Conservation (phyloP, 2,329 filamentous ascomycete genomes). For the Fusarium sp. region DNA sequence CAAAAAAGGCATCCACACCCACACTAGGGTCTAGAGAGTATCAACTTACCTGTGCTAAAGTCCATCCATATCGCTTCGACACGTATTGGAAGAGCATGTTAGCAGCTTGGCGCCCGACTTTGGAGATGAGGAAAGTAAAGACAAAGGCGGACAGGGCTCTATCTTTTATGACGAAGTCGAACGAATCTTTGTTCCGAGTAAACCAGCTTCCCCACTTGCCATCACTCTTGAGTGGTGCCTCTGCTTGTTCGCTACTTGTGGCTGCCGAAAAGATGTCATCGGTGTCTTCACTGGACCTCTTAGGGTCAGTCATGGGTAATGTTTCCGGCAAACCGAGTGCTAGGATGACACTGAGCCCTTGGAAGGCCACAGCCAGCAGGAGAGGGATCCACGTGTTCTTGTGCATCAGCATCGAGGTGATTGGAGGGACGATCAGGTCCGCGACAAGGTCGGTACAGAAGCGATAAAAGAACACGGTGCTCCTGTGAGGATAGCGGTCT, state of each 20-base stretch:
- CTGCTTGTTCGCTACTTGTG: not conserved
- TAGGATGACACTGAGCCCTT: not conserved
- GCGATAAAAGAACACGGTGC: slow-evolving; percentile 2
- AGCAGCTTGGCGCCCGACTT: not conserved
- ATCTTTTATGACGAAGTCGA: not conserved
- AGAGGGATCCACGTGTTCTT: slow-evolving; percentile 6
- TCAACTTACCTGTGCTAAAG: not conserved
- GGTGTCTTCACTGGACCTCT: not conserved
- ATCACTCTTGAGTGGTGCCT: not conserved
- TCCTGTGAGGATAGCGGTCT: not conserved
- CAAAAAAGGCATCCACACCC: not conserved
- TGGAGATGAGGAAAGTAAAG: not conserved
- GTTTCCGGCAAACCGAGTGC: slow-evolving; percentile 1
- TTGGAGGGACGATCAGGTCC: not conserved
- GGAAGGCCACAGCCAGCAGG: not conserved
- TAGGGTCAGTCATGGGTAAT: not conserved
- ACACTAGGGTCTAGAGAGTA: not conserved
- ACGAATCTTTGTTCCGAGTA: not conserved
- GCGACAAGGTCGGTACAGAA: slow-evolving; percentile 2
- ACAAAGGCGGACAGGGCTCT: not conserved
- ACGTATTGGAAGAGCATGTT: slow-evolving; percentile 10
- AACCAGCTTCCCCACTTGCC: not conserved
- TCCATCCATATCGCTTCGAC: slow-evolving; percentile 5
- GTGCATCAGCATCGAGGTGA: not conserved
- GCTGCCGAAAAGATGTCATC: not conserved